phyloP scores from a whole-genome alignment of 2,329 filamentous ascomycete species.

The Colletotrichum noveboracense region DNA sequence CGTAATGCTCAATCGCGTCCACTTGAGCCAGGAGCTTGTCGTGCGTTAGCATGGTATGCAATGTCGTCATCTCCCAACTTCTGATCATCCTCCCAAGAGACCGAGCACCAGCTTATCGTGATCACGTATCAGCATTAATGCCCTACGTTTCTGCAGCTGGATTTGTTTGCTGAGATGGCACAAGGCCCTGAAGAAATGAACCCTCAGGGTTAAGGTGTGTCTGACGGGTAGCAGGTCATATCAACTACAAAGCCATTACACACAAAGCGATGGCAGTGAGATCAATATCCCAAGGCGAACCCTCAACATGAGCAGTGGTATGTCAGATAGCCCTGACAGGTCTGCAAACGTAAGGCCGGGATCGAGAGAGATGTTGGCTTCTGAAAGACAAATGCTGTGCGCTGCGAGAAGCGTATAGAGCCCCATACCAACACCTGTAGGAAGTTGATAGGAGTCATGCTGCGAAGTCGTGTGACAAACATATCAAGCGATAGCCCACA shows the following conservation, averaged over 20 bases:
- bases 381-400: neutral
- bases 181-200: neutral
- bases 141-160: neutral
- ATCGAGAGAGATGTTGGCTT: neutral
- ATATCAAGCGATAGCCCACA: neutral
- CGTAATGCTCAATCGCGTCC: neutral
- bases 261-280: neutral
- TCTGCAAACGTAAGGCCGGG: neutral
- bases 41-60: neutral
- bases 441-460: neutral
- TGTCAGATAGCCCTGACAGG: neutral
- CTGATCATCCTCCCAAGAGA: neutral
- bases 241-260: neutral
- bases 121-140: neutral
- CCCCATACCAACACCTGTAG: neutral
- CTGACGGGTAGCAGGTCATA: neutral
- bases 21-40: neutral
- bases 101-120: neutral
- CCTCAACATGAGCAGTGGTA: neutral
- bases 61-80: neutral
- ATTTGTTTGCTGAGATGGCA: neutral
- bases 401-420: neutral
- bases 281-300: neutral
- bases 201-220: neutral
- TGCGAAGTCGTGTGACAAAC: neutral